Evolutionary conservation across 345 rosid genomes (phyloP), one percentile per base, ranked within the genome.

Genomic region (Eucalyptus globulus): DNA sequence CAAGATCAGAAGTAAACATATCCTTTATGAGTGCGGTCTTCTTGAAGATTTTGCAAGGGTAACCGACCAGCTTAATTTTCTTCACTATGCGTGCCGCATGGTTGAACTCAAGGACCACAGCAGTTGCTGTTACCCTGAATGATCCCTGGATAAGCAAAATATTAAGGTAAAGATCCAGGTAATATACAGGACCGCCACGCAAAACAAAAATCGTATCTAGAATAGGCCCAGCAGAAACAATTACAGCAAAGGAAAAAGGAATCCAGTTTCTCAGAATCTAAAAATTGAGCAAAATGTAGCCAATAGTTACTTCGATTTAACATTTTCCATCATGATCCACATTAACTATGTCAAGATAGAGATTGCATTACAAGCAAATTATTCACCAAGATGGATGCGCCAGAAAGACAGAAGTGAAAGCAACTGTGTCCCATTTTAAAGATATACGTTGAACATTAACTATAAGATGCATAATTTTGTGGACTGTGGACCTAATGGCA

Each of bases 1-100:
- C 99, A 80, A 98, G 97, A 93, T 98, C 98, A 53, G 99, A 97
- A 67, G 98, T 98, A 92, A 98, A 97, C 99, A 97, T 98, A 91
- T 95, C 95, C 89, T 93, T 96, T 81, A 97, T 93, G 85, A 97
- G 93, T 29, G 99, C 99, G 29, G 98, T 98, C 91, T 96, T 98
- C 92, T 95, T 98, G 92, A 94, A 94, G 83, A 98, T 97, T 93
- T 94, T 98, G 94, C 95, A 95, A 51, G 99, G 99, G 90, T 96
- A 88, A 88, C 99, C 99, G 65, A 95, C 98, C 92, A 98, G 88
- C 93, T 98, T 98, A 89, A 95, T 91, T 94, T 97, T 98, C 95
- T 98, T 97, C 92, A 91, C 90, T 90, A 97, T 95, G 87, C 91
- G 94, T 27, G 95, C 92, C 47, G 95, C 97, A 92, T 98, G 99